Conservation (phyloP, 345 rosid genomes). For the Angophora floribunda region DNA sequence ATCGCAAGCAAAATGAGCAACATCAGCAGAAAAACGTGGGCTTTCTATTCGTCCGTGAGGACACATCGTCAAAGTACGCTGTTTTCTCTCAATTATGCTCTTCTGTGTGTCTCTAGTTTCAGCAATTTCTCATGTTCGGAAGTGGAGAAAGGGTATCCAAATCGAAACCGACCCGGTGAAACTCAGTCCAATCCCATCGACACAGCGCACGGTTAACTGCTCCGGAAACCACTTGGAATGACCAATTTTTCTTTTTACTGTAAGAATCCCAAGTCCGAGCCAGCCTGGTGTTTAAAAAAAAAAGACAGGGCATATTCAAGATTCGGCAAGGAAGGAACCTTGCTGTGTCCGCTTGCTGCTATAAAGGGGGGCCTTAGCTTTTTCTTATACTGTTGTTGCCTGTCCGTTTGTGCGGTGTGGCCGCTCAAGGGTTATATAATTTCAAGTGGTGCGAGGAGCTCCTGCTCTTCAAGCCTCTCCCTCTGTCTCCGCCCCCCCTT, state of each 20-base stretch:
- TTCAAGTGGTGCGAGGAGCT: constrained; percentile 28
- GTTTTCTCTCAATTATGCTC: background rate
- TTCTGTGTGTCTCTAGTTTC: background rate
- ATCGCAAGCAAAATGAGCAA: background rate
- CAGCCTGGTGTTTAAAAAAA: background rate
- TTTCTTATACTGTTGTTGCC: background rate
- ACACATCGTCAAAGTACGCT: background rate
- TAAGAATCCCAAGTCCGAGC: background rate
- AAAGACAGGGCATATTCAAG: background rate
- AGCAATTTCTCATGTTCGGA: background rate
- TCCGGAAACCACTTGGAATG: background rate
- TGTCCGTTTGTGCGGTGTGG: constrained; percentile 14
- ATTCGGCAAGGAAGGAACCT: background rate
- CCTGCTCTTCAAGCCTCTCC: background rate
- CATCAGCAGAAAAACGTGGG: background rate
- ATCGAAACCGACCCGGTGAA: background rate
- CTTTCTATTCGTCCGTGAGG: background rate
- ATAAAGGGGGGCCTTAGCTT: background rate
- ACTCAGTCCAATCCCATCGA: background rate
- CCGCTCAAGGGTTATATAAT: constrained; percentile 7
- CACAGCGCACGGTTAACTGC: background rate
- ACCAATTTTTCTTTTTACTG: background rate
- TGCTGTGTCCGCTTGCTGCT: background rate
- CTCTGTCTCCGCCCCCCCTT: background rate
- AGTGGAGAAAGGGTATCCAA: background rate